These are phyloP conservation scores for Xerocomellus intermedius DNA, from an alignment of 768 basidiomycete species.

Conservation along the genomic window DNA sequence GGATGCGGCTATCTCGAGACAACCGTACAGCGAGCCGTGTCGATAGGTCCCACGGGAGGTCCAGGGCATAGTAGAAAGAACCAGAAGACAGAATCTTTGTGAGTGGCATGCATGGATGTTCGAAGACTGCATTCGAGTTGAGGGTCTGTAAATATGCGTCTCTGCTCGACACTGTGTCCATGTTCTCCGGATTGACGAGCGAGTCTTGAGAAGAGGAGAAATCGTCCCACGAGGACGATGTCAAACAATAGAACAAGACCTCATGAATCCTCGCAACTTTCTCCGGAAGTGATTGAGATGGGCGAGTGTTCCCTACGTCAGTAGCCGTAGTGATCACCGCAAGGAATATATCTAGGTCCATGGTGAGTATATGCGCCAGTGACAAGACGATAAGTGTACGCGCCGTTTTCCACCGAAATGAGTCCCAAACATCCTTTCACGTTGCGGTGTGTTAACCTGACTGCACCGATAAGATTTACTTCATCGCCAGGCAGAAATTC, in stretches of 20 bases:
- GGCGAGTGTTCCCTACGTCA: conserved; percentile 70
- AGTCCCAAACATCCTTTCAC: conserved; percentile 85
- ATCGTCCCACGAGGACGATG: conserved; percentile 84
- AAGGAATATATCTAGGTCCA: conserved; percentile 72
- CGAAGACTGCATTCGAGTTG: conserved; percentile 53
- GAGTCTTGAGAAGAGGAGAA: conserved; percentile 51
- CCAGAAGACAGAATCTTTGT: conserved; percentile 90
- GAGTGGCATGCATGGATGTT: conserved; percentile 89
- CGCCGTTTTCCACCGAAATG: conserved; percentile 70
- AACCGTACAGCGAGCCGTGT: conserved; percentile 75
- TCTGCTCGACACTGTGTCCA: conserved; percentile 44
- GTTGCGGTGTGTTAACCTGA: conserved; percentile 66
- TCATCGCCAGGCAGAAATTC: conserved; percentile 78
- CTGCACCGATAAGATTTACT: conserved; percentile 62
- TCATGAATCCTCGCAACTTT: conserved; percentile 82
- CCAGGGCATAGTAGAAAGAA: conserved; percentile 88
- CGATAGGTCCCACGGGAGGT: conserved; percentile 86
- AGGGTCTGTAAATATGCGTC: conserved; percentile 45
- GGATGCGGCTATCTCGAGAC: conserved; percentile 43
- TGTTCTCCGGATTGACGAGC: conserved; percentile 53
- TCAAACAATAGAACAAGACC: conserved; percentile 87
- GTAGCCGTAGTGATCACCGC: conserved; percentile 76
- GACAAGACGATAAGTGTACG: conserved; percentile 20
- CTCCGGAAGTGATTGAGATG: conserved; percentile 55
- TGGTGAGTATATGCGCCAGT: conserved; percentile 4